Percentiles rank a stretch among this genome's conserved stretches.
phyloP scores from a whole-genome alignment of 179 eudicot genomes.

The Gypsophila paniculata region DNA sequence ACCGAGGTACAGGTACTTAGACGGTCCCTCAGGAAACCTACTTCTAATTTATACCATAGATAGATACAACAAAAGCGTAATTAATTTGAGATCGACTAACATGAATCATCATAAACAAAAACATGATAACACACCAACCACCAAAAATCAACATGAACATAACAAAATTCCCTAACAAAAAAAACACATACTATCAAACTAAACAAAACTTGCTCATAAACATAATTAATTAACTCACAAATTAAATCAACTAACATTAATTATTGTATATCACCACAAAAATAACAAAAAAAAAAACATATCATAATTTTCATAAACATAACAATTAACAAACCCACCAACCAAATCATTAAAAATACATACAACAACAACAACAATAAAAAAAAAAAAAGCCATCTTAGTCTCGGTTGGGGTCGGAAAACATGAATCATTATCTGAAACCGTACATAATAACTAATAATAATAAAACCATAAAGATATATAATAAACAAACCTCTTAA shows the following conservation, averaged over 20 bases:
- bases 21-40: too few species aligned
- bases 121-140: not conserved
- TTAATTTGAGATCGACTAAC: conserved; percentile 2
- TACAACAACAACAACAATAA: not conserved
- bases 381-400: too few species aligned
- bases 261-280: not conserved
- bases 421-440: too few species aligned
- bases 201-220: not conserved
- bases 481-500: conserved; percentile 18
- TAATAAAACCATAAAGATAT: too few species aligned
- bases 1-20: too few species aligned
- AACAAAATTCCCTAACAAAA: not conserved
- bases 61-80: too few species aligned
- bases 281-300: not conserved
- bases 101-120: not conserved
- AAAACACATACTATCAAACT: not conserved
- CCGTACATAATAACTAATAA: too few species aligned
- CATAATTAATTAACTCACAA: not conserved
- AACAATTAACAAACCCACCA: too few species aligned
- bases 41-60: too few species aligned
- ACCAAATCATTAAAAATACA: not conserved
- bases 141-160: too few species aligned
- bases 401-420: too few species aligned
- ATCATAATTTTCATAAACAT: not conserved
- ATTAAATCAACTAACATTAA: not conserved